Conservation (phyloP, 1,284 basidiomycete species). For the Pseudozyma sp. region DNA sequence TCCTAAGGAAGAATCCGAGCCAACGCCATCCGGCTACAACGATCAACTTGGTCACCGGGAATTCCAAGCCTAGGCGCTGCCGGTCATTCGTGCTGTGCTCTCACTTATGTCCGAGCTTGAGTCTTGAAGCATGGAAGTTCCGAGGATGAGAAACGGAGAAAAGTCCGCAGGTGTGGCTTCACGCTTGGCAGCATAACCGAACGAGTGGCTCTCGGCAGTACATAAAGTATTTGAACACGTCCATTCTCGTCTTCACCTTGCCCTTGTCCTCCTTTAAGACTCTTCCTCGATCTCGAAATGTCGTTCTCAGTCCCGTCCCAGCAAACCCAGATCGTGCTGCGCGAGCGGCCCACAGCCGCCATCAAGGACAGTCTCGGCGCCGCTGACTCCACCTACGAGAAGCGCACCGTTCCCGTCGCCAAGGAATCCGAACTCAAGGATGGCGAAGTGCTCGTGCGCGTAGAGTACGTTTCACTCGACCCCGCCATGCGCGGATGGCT, state of each 20-base stretch:
- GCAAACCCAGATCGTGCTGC: conserved; percentile 62
- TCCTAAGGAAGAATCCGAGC: background rate
- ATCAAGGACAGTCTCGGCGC: conserved; percentile 56
- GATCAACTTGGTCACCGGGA: background rate
- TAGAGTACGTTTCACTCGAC: conserved; percentile 67
- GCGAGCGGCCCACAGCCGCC: conserved; percentile 62
- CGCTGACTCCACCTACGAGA: conserved; percentile 57
- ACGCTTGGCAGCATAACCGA: no score
- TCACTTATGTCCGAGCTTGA: no score
- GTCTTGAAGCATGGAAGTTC: no score
- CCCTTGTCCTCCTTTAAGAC: background rate
- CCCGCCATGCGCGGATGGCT: conserved; percentile 81
- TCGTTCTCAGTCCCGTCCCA: conserved; percentile 36
- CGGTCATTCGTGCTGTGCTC: background rate
- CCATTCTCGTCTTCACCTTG: background rate
- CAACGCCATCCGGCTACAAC: background rate
- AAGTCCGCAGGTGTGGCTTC: no score
- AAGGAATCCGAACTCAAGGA: conserved; percentile 47
- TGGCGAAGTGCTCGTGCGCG: conserved; percentile 62
- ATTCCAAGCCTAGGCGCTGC: background rate
- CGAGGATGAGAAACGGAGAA: no score
- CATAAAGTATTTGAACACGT: background rate
- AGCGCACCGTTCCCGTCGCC: conserved; percentile 43
- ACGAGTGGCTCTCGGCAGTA: no score
- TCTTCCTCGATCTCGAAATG: conserved; percentile 8